Percentiles rank a stretch among this genome's conserved stretches.
phyloP scores from a whole-genome alignment of 192 early-diverging fungal genomes.

The Kickxella alabastrina region DNA sequence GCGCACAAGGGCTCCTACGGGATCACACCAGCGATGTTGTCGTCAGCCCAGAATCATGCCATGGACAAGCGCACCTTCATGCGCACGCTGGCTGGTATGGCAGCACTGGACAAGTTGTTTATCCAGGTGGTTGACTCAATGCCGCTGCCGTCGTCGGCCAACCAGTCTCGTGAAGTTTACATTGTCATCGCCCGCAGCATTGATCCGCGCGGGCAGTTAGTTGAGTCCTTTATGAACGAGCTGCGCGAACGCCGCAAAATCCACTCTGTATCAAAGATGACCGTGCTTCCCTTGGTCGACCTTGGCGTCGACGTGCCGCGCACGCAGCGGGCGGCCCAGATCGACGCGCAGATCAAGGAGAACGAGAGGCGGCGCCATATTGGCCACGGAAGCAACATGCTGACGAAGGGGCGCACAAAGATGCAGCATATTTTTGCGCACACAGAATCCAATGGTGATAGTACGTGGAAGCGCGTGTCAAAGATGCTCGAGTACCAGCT shows the following conservation, averaged over 20 bases:
- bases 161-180: not conserved
- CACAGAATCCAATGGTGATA: not conserved
- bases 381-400: too few relatives aligned
- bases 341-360: not conserved
- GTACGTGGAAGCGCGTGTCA: constrained; percentile 4
- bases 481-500: constrained; percentile 12
- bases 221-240: constrained; percentile 20
- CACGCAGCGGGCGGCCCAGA: not conserved
- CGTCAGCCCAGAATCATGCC: not conserved
- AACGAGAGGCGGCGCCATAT: too few relatives aligned
- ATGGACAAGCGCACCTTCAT: constrained; percentile 37
- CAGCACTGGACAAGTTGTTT: constrained; percentile 9
- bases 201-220: constrained; percentile 17
- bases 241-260: constrained; percentile 13
- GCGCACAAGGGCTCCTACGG: not conserved
- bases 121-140: not conserved
- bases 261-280: not conserved
- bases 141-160: not conserved
- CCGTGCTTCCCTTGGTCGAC: not conserved
- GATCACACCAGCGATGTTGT: constrained; percentile 5
- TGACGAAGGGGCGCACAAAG: not conserved
- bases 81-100: constrained; percentile 14
- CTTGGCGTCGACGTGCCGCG: not conserved
- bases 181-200: constrained; percentile 14
- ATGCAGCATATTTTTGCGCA: too few relatives aligned